Conservation (phyloP, 495 filamentous ascomycete genomes). For the Penicillium herquei region DNA sequence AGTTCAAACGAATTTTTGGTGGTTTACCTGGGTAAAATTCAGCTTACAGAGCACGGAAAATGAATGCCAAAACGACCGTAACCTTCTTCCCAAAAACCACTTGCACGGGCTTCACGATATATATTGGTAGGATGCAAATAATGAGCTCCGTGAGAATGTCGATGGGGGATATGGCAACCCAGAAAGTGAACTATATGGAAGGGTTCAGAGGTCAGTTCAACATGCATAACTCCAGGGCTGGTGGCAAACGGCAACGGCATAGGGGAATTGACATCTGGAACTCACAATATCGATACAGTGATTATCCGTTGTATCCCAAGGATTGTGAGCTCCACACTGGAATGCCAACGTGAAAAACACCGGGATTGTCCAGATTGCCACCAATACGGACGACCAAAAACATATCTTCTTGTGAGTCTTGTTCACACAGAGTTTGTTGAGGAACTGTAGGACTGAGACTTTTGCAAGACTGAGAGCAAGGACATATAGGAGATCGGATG, state of each 20-base stretch:
- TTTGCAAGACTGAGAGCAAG: conserved; percentile 6
- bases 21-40: neutral
- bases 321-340: neutral
- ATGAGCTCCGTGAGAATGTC: conserved; percentile 8
- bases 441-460: conserved; percentile 8
- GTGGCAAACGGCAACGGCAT: too few relatives aligned
- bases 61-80: conserved; percentile 32
- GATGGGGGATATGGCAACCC: conserved; percentile 9
- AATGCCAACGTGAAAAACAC: neutral
- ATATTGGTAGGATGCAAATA: conserved; percentile 21
- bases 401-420: conserved; percentile 11
- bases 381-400: neutral
- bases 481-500: neutral
- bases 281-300: neutral
- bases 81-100: conserved; percentile 25
- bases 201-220: too few relatives aligned
- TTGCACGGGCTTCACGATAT: conserved; percentile 30
- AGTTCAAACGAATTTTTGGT: neutral
- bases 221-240: too few relatives aligned
- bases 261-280: too few relatives aligned
- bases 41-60: conserved; percentile 16
- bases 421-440: conserved; percentile 7
- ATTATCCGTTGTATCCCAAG: neutral
- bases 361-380: neutral
- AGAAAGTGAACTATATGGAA: neutral